Evolutionary conservation across 2,329 filamentous ascomycete genomes (phyloP), one percentile per base, ranked within the genome.

Genomic region (Ascochyta fabae): DNA sequence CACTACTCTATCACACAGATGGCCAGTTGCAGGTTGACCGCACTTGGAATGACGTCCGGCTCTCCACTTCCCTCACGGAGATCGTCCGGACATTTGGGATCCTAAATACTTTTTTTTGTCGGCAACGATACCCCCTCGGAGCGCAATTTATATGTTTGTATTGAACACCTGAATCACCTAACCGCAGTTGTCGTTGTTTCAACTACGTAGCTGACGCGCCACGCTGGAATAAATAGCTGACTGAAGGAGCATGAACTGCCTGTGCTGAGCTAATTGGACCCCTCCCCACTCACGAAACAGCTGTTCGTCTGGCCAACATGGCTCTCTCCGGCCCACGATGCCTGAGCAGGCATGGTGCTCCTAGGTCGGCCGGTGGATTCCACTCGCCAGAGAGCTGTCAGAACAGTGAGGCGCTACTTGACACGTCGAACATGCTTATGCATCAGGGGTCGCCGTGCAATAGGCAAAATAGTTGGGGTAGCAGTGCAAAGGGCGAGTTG

Each of bases 21-120:
- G 29, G 24, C 24, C 8, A 8, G 24, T 26, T 26, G 24, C 24
- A 6, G 40, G 35, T 46, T 40, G 44, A 55, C 48, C 48, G 49
- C 55, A 35, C 62, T 66, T 58, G 64, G 62, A 12, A 56, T 56
- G 46, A 56, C 53, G 53, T 56, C 40, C 46, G 51, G 39, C 48
- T 58, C 36, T 48, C 40, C 48, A 48, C 42, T 16, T 27, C 26
- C 27, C 31, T 35, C 13, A 24, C 36, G 43, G 36, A 33, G 53
- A 52, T 56, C 48, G 43, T 29, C 53, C 48, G 53, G 44, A 52
- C 54, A 23, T 29, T 26, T 31, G 23, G 19, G 40, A 38, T 26
- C 47, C 47, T 56, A 51, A 51, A 38, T 51, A 51, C 53, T 47
- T 56, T 56, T 48, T 35, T 43, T 35, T 3, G 13, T 16, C 42